Evolutionary conservation across 78 protist genomes (phyloP), one percentile per base, ranked within the genome.

Genomic region (Pelomyxa schiedti): DNA sequence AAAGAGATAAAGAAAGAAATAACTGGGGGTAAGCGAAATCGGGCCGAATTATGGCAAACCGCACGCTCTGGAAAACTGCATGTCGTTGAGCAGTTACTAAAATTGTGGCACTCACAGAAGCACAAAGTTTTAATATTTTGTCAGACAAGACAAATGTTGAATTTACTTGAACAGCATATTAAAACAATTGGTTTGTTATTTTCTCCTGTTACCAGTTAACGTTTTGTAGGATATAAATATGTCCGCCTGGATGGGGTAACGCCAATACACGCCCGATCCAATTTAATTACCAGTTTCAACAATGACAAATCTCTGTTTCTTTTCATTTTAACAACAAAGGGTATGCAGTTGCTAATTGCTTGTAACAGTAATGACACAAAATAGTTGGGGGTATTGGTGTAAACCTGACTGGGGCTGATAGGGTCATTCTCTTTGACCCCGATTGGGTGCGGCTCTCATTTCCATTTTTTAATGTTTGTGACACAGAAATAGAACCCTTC

Each of bases 111-210:
- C n/a, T 39, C 29, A 38, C 78, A 87, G 4, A 88, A 88, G 26
- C 93, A 95, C 76, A 84, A 87, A 67, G 90, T 81, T 1, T 41
- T 84, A 22, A 4, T 95, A 36, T 96, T 95, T 64, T 63, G 90
- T 8, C 99, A 97, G 82, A 84, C 98, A 43, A n/a, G 81, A 9
- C 94, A 84, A 73, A 95, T 96, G 96, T 83, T 97, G 39, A 92
- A 95, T 72, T 73, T 95, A 22, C 30, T 97, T 1, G 95, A 94
- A 28, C 16, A 0, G 0, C 74, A 42, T 30, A 75, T 88, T 35
- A 29, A 24, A 29, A 4, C 16, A 16, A 4, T 5, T 53, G 65
- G 47, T 4, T 3, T 37, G 67, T 42, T 26, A 4, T 5, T 26
- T 5, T 5, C 6, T 6, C 6, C 42, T 6, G 30, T 42, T 26